Base-by-base conservation (phyloP, 768 basidiomycete species). In the Phlebiopsis gigantea region DNA sequence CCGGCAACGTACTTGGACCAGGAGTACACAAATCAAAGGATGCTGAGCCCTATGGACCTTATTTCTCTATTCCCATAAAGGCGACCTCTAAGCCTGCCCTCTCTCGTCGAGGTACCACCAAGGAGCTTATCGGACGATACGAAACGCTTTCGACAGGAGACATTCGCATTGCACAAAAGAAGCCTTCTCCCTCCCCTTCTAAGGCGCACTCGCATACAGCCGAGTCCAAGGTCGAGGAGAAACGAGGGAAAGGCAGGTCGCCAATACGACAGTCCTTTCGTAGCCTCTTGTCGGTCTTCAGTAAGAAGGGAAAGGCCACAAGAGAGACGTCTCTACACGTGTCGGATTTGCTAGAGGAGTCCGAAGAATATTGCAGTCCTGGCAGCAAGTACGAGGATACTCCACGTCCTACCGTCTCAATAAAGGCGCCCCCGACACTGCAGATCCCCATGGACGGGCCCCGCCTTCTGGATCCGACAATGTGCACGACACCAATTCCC, bases 221-320 rank as follows among this genome's bases (percentile, higher is more conserved):
- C n/a, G 53, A 30, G 46, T 45, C 42, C 24, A 59, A 49, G 34
- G 44, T 62, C 58, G 30, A 47, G 49, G 45, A 48, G 48, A 56
- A 71, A 61, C 77, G 75, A 57, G 76, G 73, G 57, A 83, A 78
- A 64, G 69, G 67, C 49, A 68, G 71, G 8, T 85, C 82, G 4
- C 81, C 83, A 2, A 70, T 88, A 49, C 79, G 84, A 22, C 81
- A 80, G 66, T 87, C 85, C 17, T 71, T 88, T 59, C 77, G 80
- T 41, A 87, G 82, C 61, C 66, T 88, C 28, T 70, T 88, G 44
- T 79, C 83, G 5, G 80, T 81, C 3, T 77, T 87, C 72, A 84
- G 77, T 69, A 85, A 81, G 67, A 71, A 46, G 47, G 34, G 46
- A 30, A 51, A 51, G 34, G 2, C 31, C 6, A 10, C 31, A 26